A percentile compares a stretch with the other conserved stretches of the same genome.
phyloP scores from a whole-genome alignment of 1,139 yeast species.

The Yamadazyma triangularis region DNA sequence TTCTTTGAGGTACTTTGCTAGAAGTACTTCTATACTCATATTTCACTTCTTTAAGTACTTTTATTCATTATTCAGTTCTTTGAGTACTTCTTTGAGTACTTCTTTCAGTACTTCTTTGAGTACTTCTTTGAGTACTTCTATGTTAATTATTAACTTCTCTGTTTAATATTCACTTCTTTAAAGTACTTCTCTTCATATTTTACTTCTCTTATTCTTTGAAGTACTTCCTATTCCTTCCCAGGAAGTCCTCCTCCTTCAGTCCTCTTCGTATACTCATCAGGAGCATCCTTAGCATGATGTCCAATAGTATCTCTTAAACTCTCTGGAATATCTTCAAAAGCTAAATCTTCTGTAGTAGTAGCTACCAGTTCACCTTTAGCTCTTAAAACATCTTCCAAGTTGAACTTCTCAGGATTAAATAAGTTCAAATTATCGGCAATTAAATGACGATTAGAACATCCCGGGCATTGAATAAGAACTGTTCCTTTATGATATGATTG shows the following conservation, averaged over 20 bases:
- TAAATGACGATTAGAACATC: slow-evolving; percentile 81
- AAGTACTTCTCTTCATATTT: too few species aligned
- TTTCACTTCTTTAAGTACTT: too few species aligned
- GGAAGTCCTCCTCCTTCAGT: slow-evolving; percentile 5
- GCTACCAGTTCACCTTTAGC: slow-evolving; percentile 74
- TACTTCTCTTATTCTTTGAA: too few species aligned
- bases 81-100: too few species aligned
- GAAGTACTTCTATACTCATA: too few species aligned
- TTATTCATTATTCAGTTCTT: too few species aligned
- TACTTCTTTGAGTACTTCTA: too few species aligned
- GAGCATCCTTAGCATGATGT: slow-evolving; percentile 64
- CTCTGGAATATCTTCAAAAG: slow-evolving; percentile 71
- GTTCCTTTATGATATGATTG: slow-evolving; percentile 89
- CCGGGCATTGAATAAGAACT: slow-evolving; percentile 87
- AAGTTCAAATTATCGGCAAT: slow-evolving; percentile 90
- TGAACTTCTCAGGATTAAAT: slow-evolving; percentile 69
- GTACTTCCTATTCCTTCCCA: too few species aligned
- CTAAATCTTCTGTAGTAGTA: slow-evolving; percentile 56
- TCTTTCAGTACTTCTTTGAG: too few species aligned
- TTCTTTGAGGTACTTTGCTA: too few species aligned
- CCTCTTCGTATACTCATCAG: slow-evolving; percentile 18
- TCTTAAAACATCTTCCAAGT: slow-evolving; percentile 73
- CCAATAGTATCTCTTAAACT: slow-evolving; percentile 52
- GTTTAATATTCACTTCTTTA: too few species aligned
- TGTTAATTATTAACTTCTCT: too few species aligned